Conservation (phyloP, 1,139 yeast species). For the Kodamaea plutei region DNA sequence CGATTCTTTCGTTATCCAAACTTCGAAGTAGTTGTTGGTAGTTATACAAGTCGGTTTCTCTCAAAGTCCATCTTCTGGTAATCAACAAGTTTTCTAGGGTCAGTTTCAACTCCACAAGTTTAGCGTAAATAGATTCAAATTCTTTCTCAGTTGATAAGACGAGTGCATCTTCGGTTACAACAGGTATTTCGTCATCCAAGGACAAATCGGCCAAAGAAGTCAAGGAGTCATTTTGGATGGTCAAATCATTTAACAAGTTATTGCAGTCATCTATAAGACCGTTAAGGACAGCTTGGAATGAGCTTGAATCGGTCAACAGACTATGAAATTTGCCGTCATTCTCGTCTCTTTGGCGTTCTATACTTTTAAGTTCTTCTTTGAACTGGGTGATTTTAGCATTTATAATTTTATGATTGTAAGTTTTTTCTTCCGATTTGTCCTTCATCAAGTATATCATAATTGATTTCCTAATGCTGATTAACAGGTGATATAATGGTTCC, state of each 20-base stretch:
- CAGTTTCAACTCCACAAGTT: slow-evolving; percentile 59
- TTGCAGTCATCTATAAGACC: slow-evolving; percentile 81
- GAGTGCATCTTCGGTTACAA: slow-evolving; percentile 8
- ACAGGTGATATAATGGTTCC: slow-evolving; percentile 45
- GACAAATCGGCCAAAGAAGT: slow-evolving; percentile 28
- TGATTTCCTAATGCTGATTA: slow-evolving; percentile 34
- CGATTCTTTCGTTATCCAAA: slow-evolving; percentile 66
- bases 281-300: slow-evolving; percentile 57
- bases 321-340: slow-evolving; percentile 32
- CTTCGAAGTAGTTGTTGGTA: slow-evolving; percentile 71
- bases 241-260: slow-evolving; percentile 65
- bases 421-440: slow-evolving; percentile 4
- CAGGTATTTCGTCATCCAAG: slow-evolving; percentile 18
- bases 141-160: slow-evolving; percentile 9
- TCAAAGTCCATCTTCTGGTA: slow-evolving; percentile 93
- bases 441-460: slow-evolving; percentile 34
- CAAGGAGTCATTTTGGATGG: slow-evolving; percentile 49
- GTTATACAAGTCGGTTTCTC: slow-evolving; percentile 87
- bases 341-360: slow-evolving; percentile 30
- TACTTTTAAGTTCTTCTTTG: slow-evolving; percentile 24
- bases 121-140: slow-evolving; percentile 26
- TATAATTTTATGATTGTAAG: slow-evolving; percentile 4
- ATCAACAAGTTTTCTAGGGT: slow-evolving; percentile 76
- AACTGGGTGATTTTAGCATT: slow-evolving; percentile 15
- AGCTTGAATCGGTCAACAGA: slow-evolving; percentile 9